Base-by-base conservation (phyloP, 2,329 filamentous ascomycete species). In the Fusarium udum region DNA sequence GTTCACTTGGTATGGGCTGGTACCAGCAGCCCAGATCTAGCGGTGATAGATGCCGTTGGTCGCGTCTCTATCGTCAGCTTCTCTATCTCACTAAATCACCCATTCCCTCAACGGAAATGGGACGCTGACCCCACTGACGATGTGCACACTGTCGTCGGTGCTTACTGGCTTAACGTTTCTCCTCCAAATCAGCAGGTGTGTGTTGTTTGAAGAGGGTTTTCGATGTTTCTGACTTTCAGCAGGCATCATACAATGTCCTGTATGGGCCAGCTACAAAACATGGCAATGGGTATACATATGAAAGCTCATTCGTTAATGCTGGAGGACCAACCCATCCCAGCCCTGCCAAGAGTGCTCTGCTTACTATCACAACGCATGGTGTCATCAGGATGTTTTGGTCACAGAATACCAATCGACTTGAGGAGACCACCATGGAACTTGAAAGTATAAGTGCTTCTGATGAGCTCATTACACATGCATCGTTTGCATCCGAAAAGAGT, bases 1-100 rank as follows among this genome's bases (percentile, higher is more conserved):
- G 90, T 93, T 24, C 95, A 98, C 82, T 83, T 99, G 15, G 91
- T 90, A 59, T 98, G 95, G 94, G 93, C 93, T 56, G 83, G 86
- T 1, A 90, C 91, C 20, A 87, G 88, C 10, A 92, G 90, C 40
- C 91, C 92, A 6, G 96, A 98, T 75, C 86, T 99, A 61, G 95
- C 95, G 5, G 89, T 96, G 24, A 87, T 96, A 67, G 95, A 98
- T 81, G 88, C 91, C 34, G 89, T 90, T 31, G 96, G 95, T 11
- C 89, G 93, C 64, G 88, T 97, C 28, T 88, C 91, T 67, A 90
- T 98, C 60, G 88, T 95, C 74, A 90, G 88, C 52, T 91, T 95
- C 74, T 88, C 89, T 22, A 89, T 92, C 69, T 90, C 91, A 13
- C 83, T 98, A 51, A 97, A 97, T 78, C 89, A 91, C 59, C 89